Evolutionary conservation across 2,329 filamentous ascomycete species (phyloP), one percentile per base, ranked within the genome.

Genomic region (Epichloe bromicola): DNA sequence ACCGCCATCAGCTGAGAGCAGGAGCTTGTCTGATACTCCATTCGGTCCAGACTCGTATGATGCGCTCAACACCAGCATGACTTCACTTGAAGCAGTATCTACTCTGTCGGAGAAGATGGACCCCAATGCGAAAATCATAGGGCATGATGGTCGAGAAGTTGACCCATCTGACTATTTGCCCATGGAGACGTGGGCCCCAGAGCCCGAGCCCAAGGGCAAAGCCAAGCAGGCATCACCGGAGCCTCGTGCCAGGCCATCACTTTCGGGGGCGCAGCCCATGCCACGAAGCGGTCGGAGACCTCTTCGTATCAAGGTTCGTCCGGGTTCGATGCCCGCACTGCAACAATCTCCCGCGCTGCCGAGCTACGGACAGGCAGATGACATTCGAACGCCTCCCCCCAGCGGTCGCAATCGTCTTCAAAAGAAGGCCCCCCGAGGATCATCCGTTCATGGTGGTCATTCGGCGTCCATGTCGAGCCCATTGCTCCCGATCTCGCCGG

Each of bases 81-180:
- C 70, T 30, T 63, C 65, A n/a, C 64, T 63, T 23, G 65, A 61
- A 1, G 70, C 56, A n/a, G 46, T 44, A 5, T 56, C 57, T 10
- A 55, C 58, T 19, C 59, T 58, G 1, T 50, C 50, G 37, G 60
- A 74, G 46, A 72, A 70, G 48, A 70, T 74, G 56, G 78, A 81
- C 49, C 68, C 73, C 1, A 74, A 77, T 48, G 82, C 79, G 8
- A 87, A 87, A 60, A 88, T 90, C 54, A 81, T 89, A 49, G 85
- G 80, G 1, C 76, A 85, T 55, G 85, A 88, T 61, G 86, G 86
- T 6, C 76, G 83, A 51, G 83, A 88, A 59, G 77, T 91, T 51
- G 86, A 91, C 60, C 86, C 86, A 1, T 88, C 85, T 0, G 86
- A 91, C 64, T 86, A 90, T 61, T 72, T 90, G 14, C 86, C 86